Evolutionary conservation across 306 rosid species (phyloP), one percentile per base, ranked within the genome.

Genomic region (Datisca glomerata): DNA sequence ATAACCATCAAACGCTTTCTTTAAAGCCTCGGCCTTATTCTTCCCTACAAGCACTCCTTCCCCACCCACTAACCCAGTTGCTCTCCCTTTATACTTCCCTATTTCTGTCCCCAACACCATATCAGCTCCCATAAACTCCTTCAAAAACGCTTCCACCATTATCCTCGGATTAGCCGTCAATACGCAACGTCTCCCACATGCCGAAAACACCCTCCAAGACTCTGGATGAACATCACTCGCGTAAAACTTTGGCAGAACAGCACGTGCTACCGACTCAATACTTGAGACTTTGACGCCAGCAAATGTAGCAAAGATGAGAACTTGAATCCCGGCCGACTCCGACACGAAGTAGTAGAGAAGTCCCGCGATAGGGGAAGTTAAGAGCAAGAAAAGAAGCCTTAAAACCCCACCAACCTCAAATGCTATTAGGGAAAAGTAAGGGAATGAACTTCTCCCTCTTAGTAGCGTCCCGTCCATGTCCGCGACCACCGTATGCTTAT

Each of bases 401-500:
- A 79, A 21, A 19, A 75, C 37, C 0, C 96, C 96, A 5, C 96
- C 93, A 1, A 61, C 78, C 20, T 87, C 96, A 25, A 79, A 87
- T 2, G 96, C 94, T 4, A 79, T 14, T 0, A 79, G 74, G 0
- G 93, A 87, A 12, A 79, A 87, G 51, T 82, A 87, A 1, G 96
- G 94, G 37, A 87, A 87, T 0, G 96, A 79, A 60, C 87, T 87
- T 0, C 87, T 47, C 1, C 94, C 93, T 24, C 71, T 41, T 2
- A 87, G 78, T 28, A 87, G 51, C 0, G 96, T 87, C 3, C 93
- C 96, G 18, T 87, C 96, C 93, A 87, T 69, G 67, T 87, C 93
- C 0, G 93, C 73, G 1, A 87, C 96, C 41, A 87, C 87, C 0
- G 87, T 49, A 33, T 82, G 78, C 1, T 69, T 74, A 41, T 87